Conservation (phyloP, 805 yeast species). For the Ogataea paradorogensis region DNA sequence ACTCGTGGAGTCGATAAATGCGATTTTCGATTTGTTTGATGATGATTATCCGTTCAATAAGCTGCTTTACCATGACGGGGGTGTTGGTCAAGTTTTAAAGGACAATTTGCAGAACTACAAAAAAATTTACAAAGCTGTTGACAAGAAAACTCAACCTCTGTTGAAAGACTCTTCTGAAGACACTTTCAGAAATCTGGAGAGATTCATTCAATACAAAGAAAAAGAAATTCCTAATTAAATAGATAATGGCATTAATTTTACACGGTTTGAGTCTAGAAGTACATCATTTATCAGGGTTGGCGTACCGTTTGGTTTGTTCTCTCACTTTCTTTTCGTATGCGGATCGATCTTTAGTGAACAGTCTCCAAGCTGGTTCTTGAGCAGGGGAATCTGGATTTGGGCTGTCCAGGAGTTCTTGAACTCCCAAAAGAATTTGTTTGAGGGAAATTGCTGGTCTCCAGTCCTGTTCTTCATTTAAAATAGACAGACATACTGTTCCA, state of each 20-base stretch:
- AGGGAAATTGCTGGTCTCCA: constrained; percentile 97
- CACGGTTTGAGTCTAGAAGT: background rate
- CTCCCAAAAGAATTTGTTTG: constrained; percentile 85
- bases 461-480: constrained; percentile 91
- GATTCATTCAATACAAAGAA: constrained; percentile 76
- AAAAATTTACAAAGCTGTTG: constrained; percentile 57
- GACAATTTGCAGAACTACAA: constrained; percentile 47
- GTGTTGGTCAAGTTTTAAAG: constrained; percentile 43
- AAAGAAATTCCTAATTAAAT: constrained; percentile 34
- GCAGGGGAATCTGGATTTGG: constrained; percentile 98
- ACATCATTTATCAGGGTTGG: constrained; percentile 32
- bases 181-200: constrained; percentile 58
- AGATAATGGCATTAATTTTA: constrained; percentile 5
- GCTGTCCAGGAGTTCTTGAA: constrained; percentile 82
- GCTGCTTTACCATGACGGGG: constrained; percentile 58
- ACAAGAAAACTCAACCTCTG: constrained; percentile 55
- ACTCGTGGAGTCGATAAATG: constrained; percentile 58
- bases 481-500: constrained; percentile 92
- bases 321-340: constrained; percentile 72
- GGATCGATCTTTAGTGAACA: constrained; percentile 64
- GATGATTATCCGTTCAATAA: constrained; percentile 72
- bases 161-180: constrained; percentile 67
- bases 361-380: constrained; percentile 94
- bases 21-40: constrained; percentile 74
- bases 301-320: constrained; percentile 76